Evolutionary conservation across 73 alveolate species (phyloP).

Genomic region (Uronychia binucleata): DNA sequence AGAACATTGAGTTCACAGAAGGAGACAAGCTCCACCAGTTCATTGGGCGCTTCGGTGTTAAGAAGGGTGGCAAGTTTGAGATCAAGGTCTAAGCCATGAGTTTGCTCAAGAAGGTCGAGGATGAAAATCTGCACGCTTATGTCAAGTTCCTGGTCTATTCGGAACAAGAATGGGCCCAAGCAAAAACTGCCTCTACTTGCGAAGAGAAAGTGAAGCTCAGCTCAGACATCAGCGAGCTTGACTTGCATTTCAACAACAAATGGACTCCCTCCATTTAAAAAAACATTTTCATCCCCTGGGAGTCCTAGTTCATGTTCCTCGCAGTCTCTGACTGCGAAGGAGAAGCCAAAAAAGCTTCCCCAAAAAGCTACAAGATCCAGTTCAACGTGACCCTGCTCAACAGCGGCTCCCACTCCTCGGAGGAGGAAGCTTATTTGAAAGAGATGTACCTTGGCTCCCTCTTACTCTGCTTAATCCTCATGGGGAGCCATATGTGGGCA

Average conservation of each 20-base stretch:
- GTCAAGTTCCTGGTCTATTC: background rate
- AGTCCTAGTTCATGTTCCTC: background rate
- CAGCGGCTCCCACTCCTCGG: background rate
- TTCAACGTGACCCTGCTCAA: background rate
- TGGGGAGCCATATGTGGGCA: background rate
- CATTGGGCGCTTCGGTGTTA: background rate
- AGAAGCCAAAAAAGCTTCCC: background rate
- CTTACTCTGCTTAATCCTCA: background rate
- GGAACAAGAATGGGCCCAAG: background rate
- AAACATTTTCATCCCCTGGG: background rate
- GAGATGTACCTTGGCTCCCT: background rate
- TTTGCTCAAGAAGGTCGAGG: too few species aligned
- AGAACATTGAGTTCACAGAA: background rate
- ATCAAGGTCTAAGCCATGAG: too few species aligned
- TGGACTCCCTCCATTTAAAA: too few species aligned
- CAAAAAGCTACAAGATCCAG: too few species aligned
- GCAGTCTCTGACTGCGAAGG: background rate
- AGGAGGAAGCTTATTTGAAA: background rate
- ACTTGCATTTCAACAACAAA: too few species aligned
- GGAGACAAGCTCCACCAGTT: background rate
- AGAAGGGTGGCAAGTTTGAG: background rate
- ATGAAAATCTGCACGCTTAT: too few species aligned
- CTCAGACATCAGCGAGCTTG: too few species aligned
- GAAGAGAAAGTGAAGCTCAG: background rate
- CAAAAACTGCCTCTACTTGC: background rate